Evolutionary conservation across 2,329 filamentous ascomycete genomes (phyloP).

Genomic region (Xylaria sp.): DNA sequence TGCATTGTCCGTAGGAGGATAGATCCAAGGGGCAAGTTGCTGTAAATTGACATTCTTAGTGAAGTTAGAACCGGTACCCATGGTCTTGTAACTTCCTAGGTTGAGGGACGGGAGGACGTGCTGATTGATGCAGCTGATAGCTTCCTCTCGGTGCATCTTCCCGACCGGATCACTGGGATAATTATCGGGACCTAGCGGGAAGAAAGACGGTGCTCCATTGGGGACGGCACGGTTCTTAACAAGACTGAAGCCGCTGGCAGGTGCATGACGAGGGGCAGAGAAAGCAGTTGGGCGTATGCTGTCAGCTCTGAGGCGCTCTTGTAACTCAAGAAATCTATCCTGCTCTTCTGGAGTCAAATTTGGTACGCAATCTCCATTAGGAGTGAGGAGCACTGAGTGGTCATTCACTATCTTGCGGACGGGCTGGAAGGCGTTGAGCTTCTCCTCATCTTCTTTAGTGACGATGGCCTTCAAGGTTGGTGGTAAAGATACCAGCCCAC

Average conservation of each 20-base stretch:
- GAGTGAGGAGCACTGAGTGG: conserved; percentile 77
- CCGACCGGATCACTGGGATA: conserved; percentile 68
- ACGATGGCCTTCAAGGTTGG: conserved; percentile 60
- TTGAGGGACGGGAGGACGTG: conserved; percentile 72
- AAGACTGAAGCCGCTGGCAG: conserved; percentile 68
- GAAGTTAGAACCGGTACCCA: conserved; percentile 56
- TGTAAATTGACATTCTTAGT: conserved; percentile 63
- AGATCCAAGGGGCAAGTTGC: conserved; percentile 67
- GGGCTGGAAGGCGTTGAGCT: conserved; percentile 65
- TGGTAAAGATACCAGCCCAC: conserved; percentile 48
- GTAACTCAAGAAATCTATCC: conserved; percentile 75
- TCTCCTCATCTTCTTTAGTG: conserved; percentile 64
- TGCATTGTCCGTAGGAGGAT: conserved; percentile 57
- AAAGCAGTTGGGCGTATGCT: conserved; percentile 67
- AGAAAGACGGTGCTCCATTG: conserved; percentile 71
- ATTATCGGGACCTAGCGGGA: conserved; percentile 61
- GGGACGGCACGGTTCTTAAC: conserved; percentile 73
- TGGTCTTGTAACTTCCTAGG: conserved; percentile 59
- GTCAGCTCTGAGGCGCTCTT: conserved; percentile 65
- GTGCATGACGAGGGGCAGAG: conserved; percentile 65
- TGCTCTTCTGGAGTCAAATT: conserved; percentile 77
- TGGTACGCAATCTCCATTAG: conserved; percentile 80
- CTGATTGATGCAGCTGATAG: conserved; percentile 75
- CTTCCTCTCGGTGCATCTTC: conserved; percentile 74
- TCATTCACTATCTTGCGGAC: conserved; percentile 73